Evolutionary conservation across 192 early-diverging fungal species (phyloP).

Genomic region (Backusella westeae): DNA sequence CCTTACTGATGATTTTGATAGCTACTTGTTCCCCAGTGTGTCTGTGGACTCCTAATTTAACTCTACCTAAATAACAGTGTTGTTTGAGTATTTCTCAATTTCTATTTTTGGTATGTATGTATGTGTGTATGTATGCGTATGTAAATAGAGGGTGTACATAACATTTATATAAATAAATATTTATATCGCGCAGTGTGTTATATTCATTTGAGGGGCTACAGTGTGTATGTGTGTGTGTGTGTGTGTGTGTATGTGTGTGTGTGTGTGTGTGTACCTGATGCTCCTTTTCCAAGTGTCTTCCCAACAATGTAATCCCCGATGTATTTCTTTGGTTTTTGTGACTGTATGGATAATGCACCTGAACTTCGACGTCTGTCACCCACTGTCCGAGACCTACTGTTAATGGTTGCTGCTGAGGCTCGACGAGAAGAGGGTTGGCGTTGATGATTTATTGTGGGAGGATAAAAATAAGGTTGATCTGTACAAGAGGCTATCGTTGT

Average conservation of each 20-base stretch:
- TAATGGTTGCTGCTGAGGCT: constrained; percentile 8
- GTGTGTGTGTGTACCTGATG: constrained; percentile 40
- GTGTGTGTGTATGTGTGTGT: background rate
- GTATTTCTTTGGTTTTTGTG: constrained; percentile 33
- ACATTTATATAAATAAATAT: no score
- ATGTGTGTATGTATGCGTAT: background rate
- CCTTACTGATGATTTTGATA: constrained; percentile 53
- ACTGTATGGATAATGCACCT: constrained; percentile 18
- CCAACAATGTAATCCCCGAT: constrained; percentile 48
- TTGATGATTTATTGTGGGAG: background rate
- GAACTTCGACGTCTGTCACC: constrained; percentile 25
- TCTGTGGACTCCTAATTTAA: constrained; percentile 46
- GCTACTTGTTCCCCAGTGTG: constrained; percentile 50
- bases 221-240: background rate
- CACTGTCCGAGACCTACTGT: constrained; percentile 14
- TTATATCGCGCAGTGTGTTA: background rate
- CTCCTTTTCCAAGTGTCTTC: constrained; percentile 51
- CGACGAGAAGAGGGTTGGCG: constrained; percentile 10
- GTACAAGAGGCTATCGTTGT: background rate
- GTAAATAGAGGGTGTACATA: background rate
- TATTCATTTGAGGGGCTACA: background rate
- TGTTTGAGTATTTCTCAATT: background rate
- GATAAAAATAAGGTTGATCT: constrained; percentile 3
- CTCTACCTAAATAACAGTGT: constrained; percentile 36
- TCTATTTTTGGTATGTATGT: constrained; percentile 4